Evolutionary conservation across 306 rosid species (phyloP), one percentile per base, ranked within the genome.

Genomic region (Vachellia pachyceras): DNA sequence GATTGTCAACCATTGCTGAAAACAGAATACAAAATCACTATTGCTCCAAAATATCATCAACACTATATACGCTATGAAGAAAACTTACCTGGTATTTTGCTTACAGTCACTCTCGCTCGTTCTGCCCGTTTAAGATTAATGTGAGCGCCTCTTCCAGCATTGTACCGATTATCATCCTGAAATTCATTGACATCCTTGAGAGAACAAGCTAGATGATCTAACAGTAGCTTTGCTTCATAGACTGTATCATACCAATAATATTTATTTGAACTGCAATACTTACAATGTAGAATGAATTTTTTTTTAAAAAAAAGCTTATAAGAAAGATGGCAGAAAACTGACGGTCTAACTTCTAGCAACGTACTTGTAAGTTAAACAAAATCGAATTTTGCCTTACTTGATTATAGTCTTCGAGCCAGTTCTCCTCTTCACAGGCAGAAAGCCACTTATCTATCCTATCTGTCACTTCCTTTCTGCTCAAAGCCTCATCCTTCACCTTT

Each of bases 91-190:
- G 99, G 93, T 87, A 93, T 95, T 90, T 91, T 95, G 84, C 64
- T 90, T 33, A 95, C 80, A 37, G 94, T 80, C 76, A 95, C 89
- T 82, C 98, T 86, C 66, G 98, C 99, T 67, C 94, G 92, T 84
- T 95, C 99, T 64, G 99, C 99, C 25, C 94, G 99, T 82, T 95
- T 95, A 57, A 95, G 97, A 84, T 91, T 95, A 74, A 93, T 90
- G 82, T 95, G 99, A 73, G 88, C 95, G 22, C 99, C 99, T 85
- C 98, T 82, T 67, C 99, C 98, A 40, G 98, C 96, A 87, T 71
- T 95, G 85, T 91, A 95, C 40, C 97, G 88, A 76, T 86, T 95
- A 44, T 89, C 84, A 80, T 95, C 99, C 98, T 95, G 96, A 74
- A 81, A 87, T 77, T 72, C 68, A 67, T 63, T 49, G 35, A 45